A percentile compares a stretch with the other conserved stretches of the same genome.
Conservation (phyloP, 108 stramenopile species). For the Skeletonema costatum region DNA sequence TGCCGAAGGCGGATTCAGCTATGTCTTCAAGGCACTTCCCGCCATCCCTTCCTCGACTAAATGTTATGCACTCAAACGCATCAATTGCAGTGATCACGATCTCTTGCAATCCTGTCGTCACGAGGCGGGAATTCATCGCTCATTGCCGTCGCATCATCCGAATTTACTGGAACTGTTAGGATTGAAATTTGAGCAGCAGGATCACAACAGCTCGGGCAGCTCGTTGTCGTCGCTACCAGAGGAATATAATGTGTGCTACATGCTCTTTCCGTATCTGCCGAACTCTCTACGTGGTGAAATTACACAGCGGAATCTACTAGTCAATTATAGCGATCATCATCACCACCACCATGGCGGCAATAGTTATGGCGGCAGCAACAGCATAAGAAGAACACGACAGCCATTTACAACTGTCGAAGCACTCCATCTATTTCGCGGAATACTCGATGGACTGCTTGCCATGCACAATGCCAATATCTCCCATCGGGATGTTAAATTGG, state of each 20-base stretch:
- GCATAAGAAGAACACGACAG: background rate
- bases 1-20: conserved; percentile 82
- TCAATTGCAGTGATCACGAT: conserved; percentile 62
- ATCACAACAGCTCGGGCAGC: conserved; percentile 5
- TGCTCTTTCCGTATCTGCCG: conserved; percentile 77
- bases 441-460: conserved; percentile 53
- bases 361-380: conserved; percentile 16
- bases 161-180: conserved; percentile 44
- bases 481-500: conserved; percentile 86
- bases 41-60: background rate
- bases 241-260: conserved; percentile 58
- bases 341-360: background rate
- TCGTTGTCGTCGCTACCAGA: conserved; percentile 48
- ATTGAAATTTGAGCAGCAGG: conserved; percentile 23
- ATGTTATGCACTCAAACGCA: conserved; percentile 79
- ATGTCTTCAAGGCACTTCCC: conserved; percentile 62
- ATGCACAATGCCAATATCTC: conserved; percentile 71
- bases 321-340: background rate
- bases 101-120: conserved; percentile 52
- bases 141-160: conserved; percentile 25
- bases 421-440: conserved; percentile 57
- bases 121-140: conserved; percentile 78
- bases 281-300: conserved; percentile 71
- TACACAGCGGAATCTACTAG: conserved; percentile 55
- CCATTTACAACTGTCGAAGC: conserved; percentile 35